Percentiles rank a stretch among this genome's conserved stretches.
These are phyloP conservation scores for Jimgerdemannia lactiflua DNA, from an alignment of 192 early-diverging fungal genomes.

Conservation along the genomic window DNA sequence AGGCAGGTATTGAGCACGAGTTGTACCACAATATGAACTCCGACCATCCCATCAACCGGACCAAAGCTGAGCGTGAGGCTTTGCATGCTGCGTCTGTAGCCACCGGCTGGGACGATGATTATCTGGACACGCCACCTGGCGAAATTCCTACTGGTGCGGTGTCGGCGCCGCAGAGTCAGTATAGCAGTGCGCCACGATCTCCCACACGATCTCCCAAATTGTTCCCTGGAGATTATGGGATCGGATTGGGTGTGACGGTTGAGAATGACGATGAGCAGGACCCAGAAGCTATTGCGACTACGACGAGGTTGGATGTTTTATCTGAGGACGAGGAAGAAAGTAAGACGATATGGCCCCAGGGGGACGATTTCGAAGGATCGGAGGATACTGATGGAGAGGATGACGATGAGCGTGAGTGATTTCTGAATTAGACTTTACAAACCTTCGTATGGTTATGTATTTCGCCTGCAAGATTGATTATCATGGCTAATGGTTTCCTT, in stretches of 20 bases:
- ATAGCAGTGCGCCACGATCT: too few species aligned
- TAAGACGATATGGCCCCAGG: constrained; percentile 8
- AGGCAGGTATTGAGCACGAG: constrained; percentile 34
- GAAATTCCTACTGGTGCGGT: neutral
- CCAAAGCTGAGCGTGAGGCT: constrained; percentile 6
- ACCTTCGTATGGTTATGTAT: too few species aligned
- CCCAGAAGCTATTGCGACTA: constrained; percentile 3
- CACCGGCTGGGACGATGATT: constrained; percentile 17
- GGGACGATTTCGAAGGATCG: neutral
- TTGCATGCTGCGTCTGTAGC: constrained; percentile 9
- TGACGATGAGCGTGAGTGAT: too few species aligned
- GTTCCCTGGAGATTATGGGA: constrained; percentile 9
- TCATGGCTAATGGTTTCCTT: too few species aligned
- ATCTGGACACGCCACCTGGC: neutral
- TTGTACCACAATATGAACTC: constrained; percentile 9
- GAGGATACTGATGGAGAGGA: neutral
- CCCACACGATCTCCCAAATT: neutral
- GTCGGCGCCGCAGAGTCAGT: too few species aligned
- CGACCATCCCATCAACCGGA: neutral
- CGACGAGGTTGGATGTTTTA: constrained; percentile 13
- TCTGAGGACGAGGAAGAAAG: constrained; percentile 2
- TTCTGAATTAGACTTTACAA: too few species aligned
- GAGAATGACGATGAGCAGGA: constrained; percentile 2
- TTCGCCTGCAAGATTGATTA: too few species aligned
- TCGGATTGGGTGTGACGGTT: constrained; percentile 8